Evolutionary conservation across 2,329 filamentous ascomycete species (phyloP).

Genomic region (Nigrospora osmanthi): DNA sequence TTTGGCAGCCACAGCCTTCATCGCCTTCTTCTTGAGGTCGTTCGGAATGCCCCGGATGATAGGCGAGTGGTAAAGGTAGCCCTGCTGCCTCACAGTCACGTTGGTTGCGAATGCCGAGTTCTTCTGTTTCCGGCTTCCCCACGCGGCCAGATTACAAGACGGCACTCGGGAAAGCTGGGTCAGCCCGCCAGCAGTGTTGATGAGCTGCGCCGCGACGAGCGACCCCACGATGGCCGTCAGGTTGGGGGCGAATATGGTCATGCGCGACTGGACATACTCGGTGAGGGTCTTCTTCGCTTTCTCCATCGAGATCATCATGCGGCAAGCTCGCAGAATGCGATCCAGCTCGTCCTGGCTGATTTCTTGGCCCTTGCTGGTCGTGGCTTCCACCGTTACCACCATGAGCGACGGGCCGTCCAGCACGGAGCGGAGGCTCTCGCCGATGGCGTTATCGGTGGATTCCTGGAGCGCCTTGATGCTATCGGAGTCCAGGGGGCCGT

Average conservation of each 20-base stretch:
- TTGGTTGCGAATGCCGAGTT: slow-evolving; percentile 80
- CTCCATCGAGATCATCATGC: slow-evolving; percentile 83
- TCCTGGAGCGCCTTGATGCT: slow-evolving; percentile 74
- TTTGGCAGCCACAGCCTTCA: slow-evolving; percentile 91
- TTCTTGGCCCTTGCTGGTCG: slow-evolving; percentile 74
- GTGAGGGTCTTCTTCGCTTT: slow-evolving; percentile 79
- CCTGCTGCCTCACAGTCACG: slow-evolving; percentile 81
- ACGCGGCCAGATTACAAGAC: slow-evolving; percentile 82
- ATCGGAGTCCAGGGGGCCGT: slow-evolving; percentile 75
- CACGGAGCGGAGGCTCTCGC: slow-evolving; percentile 67
- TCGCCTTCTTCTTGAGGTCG: slow-evolving; percentile 85
- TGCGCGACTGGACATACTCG: slow-evolving; percentile 92
- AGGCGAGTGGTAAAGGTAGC: slow-evolving; percentile 86
- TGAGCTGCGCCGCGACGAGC: slow-evolving; percentile 88
- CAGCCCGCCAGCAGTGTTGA: slow-evolving; percentile 87
- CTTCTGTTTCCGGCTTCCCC: slow-evolving; percentile 78
- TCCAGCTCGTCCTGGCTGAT: slow-evolving; percentile 70
- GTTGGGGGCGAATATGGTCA: slow-evolving; percentile 94
- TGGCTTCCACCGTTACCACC: slow-evolving; percentile 93
- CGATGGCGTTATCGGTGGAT: slow-evolving; percentile 70
- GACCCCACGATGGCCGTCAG: slow-evolving; percentile 85
- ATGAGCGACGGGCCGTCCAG: slow-evolving; percentile 86
- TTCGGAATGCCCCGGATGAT: slow-evolving; percentile 78
- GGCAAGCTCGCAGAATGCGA: slow-evolving; percentile 68
- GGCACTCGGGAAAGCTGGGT: slow-evolving; percentile 86